phyloP scores from a whole-genome alignment of 805 yeast genomes.

The fission yeast (Schizosaccharomyces pombe) region DNA sequence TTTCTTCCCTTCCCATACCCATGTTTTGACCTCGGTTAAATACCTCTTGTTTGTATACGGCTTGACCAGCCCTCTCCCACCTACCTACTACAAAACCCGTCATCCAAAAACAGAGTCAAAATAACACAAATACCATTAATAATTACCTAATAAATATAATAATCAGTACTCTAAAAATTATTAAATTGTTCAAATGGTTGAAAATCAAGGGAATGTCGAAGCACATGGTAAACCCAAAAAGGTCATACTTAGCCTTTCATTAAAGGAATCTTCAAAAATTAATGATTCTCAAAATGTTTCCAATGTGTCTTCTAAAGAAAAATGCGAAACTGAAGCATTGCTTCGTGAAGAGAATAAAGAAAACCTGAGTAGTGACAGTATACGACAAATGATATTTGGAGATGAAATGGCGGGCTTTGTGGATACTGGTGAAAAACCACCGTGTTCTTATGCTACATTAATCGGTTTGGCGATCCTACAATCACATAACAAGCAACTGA shows the following conservation, averaged over 20 bases:
- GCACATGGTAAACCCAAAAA: not conserved
- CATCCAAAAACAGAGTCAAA: not conserved
- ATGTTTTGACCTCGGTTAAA: too few species aligned
- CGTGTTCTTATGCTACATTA: slow-evolving; percentile 96
- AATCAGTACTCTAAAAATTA: not conserved
- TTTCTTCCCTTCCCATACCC: too few species aligned
- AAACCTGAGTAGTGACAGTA: not conserved
- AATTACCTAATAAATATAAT: not conserved
- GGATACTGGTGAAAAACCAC: not conserved
- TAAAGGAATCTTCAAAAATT: not conserved
- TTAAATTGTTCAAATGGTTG: not conserved
- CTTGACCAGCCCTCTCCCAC: too few species aligned
- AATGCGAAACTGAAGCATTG: not conserved
- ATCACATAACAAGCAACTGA: slow-evolving; percentile 64
- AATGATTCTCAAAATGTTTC: not conserved
- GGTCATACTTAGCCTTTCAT: not conserved
- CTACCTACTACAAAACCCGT: not conserved
- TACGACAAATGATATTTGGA: not conserved
- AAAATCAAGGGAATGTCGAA: not conserved
- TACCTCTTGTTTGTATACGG: too few species aligned
- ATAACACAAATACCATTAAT: too few species aligned
- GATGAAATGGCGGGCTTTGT: not conserved
- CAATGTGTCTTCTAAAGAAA: not conserved
- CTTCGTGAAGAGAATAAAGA: not conserved
- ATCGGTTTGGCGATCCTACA: slow-evolving; percentile 89